These are phyloP conservation scores for Termitomyces sp. DNA, from an alignment of 768 basidiomycete species.

Conservation along the genomic window DNA sequence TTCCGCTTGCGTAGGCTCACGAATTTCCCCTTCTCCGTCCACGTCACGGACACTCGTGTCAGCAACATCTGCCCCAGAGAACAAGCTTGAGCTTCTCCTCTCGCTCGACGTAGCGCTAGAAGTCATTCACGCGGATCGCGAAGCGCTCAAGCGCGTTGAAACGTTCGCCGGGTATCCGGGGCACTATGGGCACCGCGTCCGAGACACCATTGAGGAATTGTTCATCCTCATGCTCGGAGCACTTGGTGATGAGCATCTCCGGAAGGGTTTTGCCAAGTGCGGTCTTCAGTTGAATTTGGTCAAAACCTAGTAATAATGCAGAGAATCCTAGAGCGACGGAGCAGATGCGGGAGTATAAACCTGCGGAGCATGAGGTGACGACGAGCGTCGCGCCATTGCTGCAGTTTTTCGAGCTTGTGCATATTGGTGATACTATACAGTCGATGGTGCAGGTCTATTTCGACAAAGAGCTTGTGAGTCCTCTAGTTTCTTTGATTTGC, in stretches of 20 bases:
- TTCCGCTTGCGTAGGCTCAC: neutral
- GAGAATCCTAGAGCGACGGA: slow-evolving; percentile 62
- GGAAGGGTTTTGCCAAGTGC: slow-evolving; percentile 71
- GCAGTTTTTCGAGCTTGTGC: slow-evolving; percentile 97
- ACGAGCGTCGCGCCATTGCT: slow-evolving; percentile 86
- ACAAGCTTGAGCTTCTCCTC: slow-evolving; percentile 77
- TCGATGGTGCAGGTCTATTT: slow-evolving; percentile 99
- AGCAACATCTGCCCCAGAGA: neutral
- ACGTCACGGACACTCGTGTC: slow-evolving; percentile 4
- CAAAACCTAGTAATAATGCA: neutral
- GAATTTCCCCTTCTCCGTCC: slow-evolving; percentile 3
- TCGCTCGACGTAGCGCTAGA: slow-evolving; percentile 89
- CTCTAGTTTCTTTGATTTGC: neutral
- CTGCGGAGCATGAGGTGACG: slow-evolving; percentile 77
- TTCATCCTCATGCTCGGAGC: slow-evolving; percentile 82
- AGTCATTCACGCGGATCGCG: slow-evolving; percentile 89
- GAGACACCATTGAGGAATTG: slow-evolving; percentile 90
- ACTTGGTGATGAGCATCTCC: slow-evolving; percentile 73
- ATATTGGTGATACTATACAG: slow-evolving; percentile 95
- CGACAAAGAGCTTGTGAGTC: slow-evolving; percentile 84
- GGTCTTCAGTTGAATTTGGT: slow-evolving; percentile 19
- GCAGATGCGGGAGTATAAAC: slow-evolving; percentile 86
- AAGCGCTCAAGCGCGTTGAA: slow-evolving; percentile 87
- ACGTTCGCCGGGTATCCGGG: slow-evolving; percentile 87
- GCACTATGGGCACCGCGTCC: slow-evolving; percentile 77